Conservation (phyloP, 495 filamentous ascomycete species). For the Margaritispora aquatica region DNA sequence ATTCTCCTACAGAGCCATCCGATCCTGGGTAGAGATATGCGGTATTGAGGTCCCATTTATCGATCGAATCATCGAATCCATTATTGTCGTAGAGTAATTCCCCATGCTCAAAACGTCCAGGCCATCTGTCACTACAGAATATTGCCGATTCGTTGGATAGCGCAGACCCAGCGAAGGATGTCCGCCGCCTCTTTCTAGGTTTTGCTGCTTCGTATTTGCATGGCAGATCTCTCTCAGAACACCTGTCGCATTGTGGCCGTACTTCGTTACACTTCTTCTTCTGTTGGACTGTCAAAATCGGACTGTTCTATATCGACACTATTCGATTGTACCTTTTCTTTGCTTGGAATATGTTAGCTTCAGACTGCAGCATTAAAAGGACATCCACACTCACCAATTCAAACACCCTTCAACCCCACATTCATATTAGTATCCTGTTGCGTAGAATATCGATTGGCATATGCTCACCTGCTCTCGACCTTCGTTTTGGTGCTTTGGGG, state of each 20-base stretch:
- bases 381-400: slow-evolving; percentile 43
- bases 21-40: slow-evolving; percentile 9
- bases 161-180: slow-evolving; percentile 14
- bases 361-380: background rate
- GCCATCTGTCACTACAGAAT: slow-evolving; percentile 16
- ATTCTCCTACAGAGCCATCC: slow-evolving; percentile 5
- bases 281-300: slow-evolving; percentile 25
- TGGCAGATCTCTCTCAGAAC: slow-evolving; percentile 42
- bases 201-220: slow-evolving; percentile 53
- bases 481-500: slow-evolving; percentile 53
- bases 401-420: slow-evolving; percentile 39
- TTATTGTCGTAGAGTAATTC: slow-evolving; percentile 15
- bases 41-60: slow-evolving; percentile 17
- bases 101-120: slow-evolving; percentile 17
- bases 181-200: slow-evolving; percentile 45
- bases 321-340: slow-evolving; percentile 37
- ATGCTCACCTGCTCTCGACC: slow-evolving; percentile 54
- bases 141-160: slow-evolving; percentile 4
- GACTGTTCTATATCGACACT: background rate
- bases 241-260: slow-evolving; percentile 51
- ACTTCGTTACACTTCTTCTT: slow-evolving; percentile 64
- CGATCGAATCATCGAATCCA: background rate
- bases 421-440: slow-evolving; percentile 1
- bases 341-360: slow-evolving; percentile 26
- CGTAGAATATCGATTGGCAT: background rate